Percentiles rank a stretch among this genome's conserved stretches.
Evolutionary conservation across 148 eudicot species (phyloP).

Genomic region (Polygonum maritimum): DNA sequence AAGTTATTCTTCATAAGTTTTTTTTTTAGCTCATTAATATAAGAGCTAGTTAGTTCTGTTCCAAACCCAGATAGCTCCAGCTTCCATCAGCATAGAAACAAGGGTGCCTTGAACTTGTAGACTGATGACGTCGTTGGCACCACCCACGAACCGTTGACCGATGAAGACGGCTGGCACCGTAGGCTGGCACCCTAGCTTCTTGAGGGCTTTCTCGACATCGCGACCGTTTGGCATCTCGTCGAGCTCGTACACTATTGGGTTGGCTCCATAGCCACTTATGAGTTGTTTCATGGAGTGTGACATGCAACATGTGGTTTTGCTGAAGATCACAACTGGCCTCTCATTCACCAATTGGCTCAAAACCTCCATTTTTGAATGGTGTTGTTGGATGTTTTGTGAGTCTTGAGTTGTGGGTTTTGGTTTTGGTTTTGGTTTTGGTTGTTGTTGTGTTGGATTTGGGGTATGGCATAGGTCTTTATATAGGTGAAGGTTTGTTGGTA

Average conservation of each 20-base stretch:
- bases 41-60: not conserved
- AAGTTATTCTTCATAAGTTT: not conserved
- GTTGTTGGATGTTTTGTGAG: not conserved
- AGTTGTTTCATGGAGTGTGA: constrained; percentile 35
- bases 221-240: constrained; percentile 38
- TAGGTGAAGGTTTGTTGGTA: not conserved
- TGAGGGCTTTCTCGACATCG: constrained; percentile 35
- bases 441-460: not conserved
- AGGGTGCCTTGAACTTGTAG: constrained; percentile 28
- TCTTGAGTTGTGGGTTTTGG: not conserved
- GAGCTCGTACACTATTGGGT: constrained; percentile 37
- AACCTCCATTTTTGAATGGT: constrained; percentile 14
- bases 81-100: constrained; percentile 7
- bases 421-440: not conserved
- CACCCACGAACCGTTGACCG: constrained; percentile 6
- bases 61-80: constrained; percentile 10
- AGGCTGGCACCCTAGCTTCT: constrained; percentile 25
- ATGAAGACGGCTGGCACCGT: constrained; percentile 20
- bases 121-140: constrained; percentile 27
- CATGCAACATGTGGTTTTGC: constrained; percentile 45
- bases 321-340: constrained; percentile 48
- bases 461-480: not conserved
- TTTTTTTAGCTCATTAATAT: not conserved
- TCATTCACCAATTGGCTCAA: constrained; percentile 24
- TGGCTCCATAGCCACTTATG: constrained; percentile 44